phyloP scores from a whole-genome alignment of 305 asterid species.

The Fraxinus sp. region DNA sequence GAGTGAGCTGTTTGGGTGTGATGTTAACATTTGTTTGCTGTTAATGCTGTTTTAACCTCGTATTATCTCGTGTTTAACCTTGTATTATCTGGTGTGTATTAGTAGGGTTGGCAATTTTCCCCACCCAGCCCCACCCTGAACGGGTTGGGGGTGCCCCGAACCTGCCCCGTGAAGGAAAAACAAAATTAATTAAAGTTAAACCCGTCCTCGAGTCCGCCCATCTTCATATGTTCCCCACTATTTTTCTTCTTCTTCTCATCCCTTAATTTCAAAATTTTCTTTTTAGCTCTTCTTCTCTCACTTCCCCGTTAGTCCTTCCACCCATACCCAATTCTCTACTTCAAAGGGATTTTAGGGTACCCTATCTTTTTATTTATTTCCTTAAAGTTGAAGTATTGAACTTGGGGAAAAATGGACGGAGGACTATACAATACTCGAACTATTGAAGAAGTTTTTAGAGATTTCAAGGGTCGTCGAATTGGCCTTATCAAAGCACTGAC shows the following conservation, averaged over 20 bases:
- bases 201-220: conserved; percentile 45
- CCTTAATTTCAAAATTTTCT: background rate
- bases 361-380: background rate
- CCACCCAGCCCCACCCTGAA: too few species aligned
- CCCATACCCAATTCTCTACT: background rate
- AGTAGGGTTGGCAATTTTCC: too few species aligned
- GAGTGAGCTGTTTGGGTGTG: conserved; percentile 13
- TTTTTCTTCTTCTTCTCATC: background rate
- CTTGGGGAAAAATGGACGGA: conserved; percentile 23
- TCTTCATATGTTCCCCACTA: background rate
- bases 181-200: conserved; percentile 26
- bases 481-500: conserved; percentile 48
- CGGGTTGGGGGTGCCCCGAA: too few species aligned
- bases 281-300: background rate
- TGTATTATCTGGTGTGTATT: too few species aligned
- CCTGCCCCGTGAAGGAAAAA: too few species aligned
- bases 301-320: background rate
- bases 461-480: conserved; percentile 44
- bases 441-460: conserved; percentile 45
- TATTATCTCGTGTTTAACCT: conserved; percentile 17
- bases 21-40: conserved; percentile 6
- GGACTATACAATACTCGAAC: conserved; percentile 42
- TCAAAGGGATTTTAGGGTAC: too few species aligned
- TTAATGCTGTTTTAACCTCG: conserved; percentile 8
- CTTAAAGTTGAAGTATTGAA: background rate